These are phyloP conservation scores for Vinca minor DNA, from an alignment of 257 asterid genomes.

Conservation along the genomic window DNA sequence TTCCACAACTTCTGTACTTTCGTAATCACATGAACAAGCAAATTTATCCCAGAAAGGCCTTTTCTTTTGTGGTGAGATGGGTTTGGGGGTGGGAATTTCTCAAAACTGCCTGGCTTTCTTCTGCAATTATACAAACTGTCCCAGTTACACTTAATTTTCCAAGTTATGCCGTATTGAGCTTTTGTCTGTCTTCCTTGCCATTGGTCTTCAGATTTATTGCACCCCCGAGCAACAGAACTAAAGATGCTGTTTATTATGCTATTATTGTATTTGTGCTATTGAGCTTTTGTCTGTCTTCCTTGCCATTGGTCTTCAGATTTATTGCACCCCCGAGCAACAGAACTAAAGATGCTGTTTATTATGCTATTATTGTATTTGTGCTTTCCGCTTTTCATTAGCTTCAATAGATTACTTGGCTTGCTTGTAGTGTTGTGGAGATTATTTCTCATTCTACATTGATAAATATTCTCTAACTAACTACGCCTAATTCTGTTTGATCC, in stretches of 20 bases:
- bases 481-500: slow-evolving; percentile 16
- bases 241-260: not conserved
- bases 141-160: not conserved
- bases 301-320: too few species aligned
- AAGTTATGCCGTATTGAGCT: not conserved
- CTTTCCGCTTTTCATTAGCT: not conserved
- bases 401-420: not conserved
- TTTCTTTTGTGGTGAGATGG: not conserved
- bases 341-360: not conserved
- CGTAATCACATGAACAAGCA: not conserved
- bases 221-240: not conserved
- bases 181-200: not conserved
- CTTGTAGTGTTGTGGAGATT: not conserved
- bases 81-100: not conserved
- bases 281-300: not conserved
- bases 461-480: not conserved
- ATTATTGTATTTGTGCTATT: not conserved
- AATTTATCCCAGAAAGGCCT: not conserved
- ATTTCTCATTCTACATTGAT: not conserved
- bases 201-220: too few species aligned
- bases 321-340: not conserved
- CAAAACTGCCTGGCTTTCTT: not conserved
- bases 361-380: not conserved
- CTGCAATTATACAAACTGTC: not conserved
- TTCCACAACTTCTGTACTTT: not conserved